Conservation (phyloP, 768 basidiomycete species). For the Termitomyces eurrhizus region DNA sequence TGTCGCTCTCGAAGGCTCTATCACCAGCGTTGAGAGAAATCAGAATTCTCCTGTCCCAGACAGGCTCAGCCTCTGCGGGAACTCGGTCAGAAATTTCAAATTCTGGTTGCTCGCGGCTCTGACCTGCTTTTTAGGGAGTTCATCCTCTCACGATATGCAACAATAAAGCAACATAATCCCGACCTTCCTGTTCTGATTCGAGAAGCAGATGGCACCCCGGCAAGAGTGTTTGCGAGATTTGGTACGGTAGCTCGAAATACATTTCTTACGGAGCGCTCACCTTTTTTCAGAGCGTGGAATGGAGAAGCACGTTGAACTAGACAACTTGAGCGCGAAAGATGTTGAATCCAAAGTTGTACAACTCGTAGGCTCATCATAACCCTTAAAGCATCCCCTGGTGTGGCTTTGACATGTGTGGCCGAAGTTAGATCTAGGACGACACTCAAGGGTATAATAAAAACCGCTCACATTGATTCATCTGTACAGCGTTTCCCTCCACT, state of each 20-base stretch:
- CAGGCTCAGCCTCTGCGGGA: conserved; percentile 71
- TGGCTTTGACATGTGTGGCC: background rate
- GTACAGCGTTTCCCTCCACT: too few relatives aligned
- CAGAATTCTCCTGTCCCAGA: conserved; percentile 77
- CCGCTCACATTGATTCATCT: background rate
- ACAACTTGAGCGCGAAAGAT: conserved; percentile 67
- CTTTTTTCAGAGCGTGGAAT: conserved; percentile 61
- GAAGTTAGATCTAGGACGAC: background rate
- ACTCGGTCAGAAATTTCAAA: conserved; percentile 50
- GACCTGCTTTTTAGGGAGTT: conserved; percentile 56
- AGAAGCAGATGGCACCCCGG: conserved; percentile 76
- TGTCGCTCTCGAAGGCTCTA: conserved; percentile 71
- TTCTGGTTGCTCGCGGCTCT: conserved; percentile 5
- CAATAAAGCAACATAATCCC: conserved; percentile 79
- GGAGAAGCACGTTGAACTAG: conserved; percentile 78
- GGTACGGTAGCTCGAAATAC: conserved; percentile 46
- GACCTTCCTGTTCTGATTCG: conserved; percentile 82
- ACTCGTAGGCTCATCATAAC: conserved; percentile 44
- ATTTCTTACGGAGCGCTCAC: conserved; percentile 9
- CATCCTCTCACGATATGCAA: conserved; percentile 67
- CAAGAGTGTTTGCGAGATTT: conserved; percentile 80
- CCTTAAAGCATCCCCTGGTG: background rate
- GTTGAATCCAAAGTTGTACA: conserved; percentile 69
- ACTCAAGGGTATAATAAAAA: background rate
- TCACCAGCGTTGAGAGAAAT: conserved; percentile 79